Conservation (phyloP, 2,329 filamentous ascomycete species). For the Pyricularia grisea region DNA sequence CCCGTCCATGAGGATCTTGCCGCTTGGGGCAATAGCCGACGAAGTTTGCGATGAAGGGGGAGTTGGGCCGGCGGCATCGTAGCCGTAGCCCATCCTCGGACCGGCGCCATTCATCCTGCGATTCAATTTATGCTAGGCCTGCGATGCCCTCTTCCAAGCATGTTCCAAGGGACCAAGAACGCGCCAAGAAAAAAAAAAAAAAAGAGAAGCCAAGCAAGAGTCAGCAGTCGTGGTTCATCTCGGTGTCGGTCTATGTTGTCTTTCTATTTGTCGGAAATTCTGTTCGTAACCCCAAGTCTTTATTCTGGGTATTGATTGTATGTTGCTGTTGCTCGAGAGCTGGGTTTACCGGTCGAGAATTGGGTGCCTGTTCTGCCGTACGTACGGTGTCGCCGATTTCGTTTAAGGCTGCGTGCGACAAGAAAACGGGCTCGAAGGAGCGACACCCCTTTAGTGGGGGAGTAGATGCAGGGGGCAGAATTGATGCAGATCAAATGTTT, state of each 20-base stretch:
- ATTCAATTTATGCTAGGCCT: not conserved
- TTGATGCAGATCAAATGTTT: not conserved
- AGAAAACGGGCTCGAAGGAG: not conserved
- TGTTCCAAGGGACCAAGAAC: slow-evolving; percentile 5
- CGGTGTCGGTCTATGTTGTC: not conserved
- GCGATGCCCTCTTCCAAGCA: not conserved
- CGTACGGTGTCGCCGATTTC: not conserved
- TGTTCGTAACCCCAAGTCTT: not conserved
- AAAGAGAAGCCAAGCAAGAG: not conserved
- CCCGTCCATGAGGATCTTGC: slow-evolving; percentile 45
- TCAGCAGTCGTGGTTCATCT: not conserved
- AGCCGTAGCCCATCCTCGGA: slow-evolving; percentile 24
- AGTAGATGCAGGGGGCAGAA: not conserved
- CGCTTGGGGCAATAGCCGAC: slow-evolving; percentile 27
- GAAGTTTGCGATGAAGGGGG: slow-evolving; percentile 7
- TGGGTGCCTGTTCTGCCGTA: not conserved
- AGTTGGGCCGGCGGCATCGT: slow-evolving; percentile 17
- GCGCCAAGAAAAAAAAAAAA: slow-evolving; percentile 2
- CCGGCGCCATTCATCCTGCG: slow-evolving; percentile 28
- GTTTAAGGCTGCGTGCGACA: not conserved
- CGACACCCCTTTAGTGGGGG: not conserved
- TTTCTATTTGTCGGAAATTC: not conserved
- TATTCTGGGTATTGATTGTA: not conserved
- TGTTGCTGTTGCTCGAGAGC: not conserved
- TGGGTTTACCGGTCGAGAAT: not conserved